A percentile compares a stretch with the other conserved stretches of the same genome.
phyloP scores from a whole-genome alignment of 2,329 filamentous ascomycete species.

The Teratosphaeria destructans region DNA sequence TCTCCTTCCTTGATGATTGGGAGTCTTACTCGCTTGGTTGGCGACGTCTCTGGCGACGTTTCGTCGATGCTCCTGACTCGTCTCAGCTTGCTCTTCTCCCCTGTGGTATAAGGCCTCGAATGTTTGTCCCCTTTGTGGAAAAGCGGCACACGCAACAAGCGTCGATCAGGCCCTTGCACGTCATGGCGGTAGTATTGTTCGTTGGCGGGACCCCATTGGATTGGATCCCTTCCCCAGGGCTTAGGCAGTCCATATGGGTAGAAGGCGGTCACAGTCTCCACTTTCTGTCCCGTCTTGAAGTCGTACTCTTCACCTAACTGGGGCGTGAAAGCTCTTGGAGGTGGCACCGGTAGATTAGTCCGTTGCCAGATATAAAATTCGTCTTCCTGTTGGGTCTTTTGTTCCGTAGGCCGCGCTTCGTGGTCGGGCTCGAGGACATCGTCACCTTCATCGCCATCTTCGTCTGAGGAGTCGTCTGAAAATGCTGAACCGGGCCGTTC shows the following conservation, averaged over 20 bases:
- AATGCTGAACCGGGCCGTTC: background rate
- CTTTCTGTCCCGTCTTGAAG: background rate
- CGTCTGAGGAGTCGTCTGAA: background rate
- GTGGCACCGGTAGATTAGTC: background rate
- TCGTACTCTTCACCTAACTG: background rate
- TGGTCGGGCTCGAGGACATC: background rate
- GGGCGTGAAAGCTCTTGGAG: background rate
- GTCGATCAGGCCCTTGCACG: background rate
- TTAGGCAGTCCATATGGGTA: background rate
- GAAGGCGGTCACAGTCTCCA: background rate
- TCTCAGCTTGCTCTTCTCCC: background rate
- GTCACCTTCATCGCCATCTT: background rate
- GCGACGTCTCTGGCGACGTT: background rate
- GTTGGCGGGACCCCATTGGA: background rate
- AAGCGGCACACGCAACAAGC: background rate
- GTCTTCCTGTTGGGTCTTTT: background rate
- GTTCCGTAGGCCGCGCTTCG: background rate
- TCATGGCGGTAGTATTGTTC: background rate
- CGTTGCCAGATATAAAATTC: background rate
- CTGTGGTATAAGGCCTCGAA: background rate
- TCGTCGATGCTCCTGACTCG: conserved; percentile 1
- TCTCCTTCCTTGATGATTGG: background rate
- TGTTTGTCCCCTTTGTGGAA: background rate
- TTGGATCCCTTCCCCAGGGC: background rate
- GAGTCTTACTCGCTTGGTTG: background rate